A percentile compares a stretch with the other conserved stretches of the same genome.
Conservation (phyloP, 2,329 filamentous ascomycete genomes). For the Epichloe scottii region DNA sequence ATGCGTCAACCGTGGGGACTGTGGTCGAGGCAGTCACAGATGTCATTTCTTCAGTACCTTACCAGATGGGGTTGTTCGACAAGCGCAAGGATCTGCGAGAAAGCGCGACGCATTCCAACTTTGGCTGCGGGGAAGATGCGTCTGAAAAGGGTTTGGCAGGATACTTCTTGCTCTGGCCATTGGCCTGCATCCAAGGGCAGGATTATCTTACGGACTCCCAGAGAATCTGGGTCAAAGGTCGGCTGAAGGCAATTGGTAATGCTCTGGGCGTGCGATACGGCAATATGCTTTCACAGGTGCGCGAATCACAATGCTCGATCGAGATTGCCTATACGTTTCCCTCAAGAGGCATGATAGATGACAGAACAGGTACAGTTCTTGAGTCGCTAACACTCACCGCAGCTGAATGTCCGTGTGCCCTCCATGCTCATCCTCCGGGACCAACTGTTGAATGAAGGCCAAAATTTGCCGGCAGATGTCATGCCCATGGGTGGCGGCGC, state of each 20-base stretch:
- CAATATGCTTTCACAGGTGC: slow-evolving; percentile 39
- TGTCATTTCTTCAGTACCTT: slow-evolving; percentile 46
- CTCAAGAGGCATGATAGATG: too few relatives aligned
- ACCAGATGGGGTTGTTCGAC: slow-evolving; percentile 44
- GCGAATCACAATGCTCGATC: background rate
- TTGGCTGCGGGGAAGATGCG: slow-evolving; percentile 36
- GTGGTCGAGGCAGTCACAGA: slow-evolving; percentile 41
- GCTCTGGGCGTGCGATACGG: slow-evolving; percentile 45
- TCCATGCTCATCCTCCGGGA: slow-evolving; percentile 48
- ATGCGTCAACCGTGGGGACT: slow-evolving; percentile 36
- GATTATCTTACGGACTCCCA: slow-evolving; percentile 48
- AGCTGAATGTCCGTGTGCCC: slow-evolving; percentile 45
- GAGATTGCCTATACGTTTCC: too few relatives aligned
- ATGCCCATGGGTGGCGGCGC: background rate
- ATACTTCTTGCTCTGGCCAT: slow-evolving; percentile 46
- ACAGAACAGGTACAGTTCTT: background rate
- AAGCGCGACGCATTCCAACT: slow-evolving; percentile 27
- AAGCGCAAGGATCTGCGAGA: slow-evolving; percentile 27
- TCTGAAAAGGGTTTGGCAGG: slow-evolving; percentile 41
- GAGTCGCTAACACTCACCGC: background rate
- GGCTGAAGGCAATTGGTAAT: slow-evolving; percentile 40
- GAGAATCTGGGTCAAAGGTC: slow-evolving; percentile 38
- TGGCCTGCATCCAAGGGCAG: slow-evolving; percentile 38
- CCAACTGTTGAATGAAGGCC: slow-evolving; percentile 7
- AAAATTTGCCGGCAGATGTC: background rate